These are phyloP conservation scores for Fomitopsis palustris DNA, from an alignment of 1,284 basidiomycete species.

Conservation along the genomic window DNA sequence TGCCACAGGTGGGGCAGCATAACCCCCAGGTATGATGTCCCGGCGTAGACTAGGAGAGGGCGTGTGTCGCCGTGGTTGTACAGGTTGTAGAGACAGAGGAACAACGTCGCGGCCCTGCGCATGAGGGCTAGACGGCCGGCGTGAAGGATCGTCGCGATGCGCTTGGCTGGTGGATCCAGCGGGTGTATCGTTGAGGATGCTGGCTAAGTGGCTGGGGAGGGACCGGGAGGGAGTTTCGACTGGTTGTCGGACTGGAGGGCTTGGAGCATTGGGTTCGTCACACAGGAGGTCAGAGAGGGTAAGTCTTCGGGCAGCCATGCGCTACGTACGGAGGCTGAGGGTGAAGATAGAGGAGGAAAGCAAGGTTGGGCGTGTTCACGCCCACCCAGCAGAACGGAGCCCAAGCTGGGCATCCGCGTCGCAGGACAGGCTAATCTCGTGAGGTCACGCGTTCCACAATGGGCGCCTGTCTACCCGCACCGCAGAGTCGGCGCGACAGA, in stretches of 20 bases:
- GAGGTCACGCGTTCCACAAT: not conserved
- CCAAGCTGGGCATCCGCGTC: slow-evolving; percentile 2
- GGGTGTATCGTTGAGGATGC: not conserved
- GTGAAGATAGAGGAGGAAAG: slow-evolving; percentile 1
- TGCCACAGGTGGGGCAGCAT: not conserved
- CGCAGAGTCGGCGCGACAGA: not conserved
- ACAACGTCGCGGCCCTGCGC: slow-evolving; percentile 18
- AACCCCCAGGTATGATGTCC: not conserved
- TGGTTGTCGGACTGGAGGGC: slow-evolving; percentile 25
- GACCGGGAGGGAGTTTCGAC: slow-evolving; percentile 13
- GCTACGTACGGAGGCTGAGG: not conserved
- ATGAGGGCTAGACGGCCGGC: not conserved
- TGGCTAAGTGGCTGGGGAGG: slow-evolving; percentile 6
- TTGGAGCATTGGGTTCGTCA: slow-evolving; percentile 19
- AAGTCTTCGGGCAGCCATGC: slow-evolving; percentile 62
- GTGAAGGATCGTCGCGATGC: not conserved
- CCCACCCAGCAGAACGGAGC: not conserved
- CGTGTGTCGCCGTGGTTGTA: slow-evolving; percentile 19
- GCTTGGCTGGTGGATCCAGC: not conserved
- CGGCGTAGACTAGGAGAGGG: slow-evolving; percentile 15
- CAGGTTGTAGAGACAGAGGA: slow-evolving; percentile 21
- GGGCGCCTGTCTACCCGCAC: not conserved
- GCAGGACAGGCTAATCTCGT: slow-evolving; percentile 3
- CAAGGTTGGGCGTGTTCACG: not conserved
- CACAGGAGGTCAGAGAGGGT: slow-evolving; percentile 72